Evolutionary conservation across 2,329 filamentous ascomycete genomes (phyloP).

Genomic region (Pochonia chlamydosporia): DNA sequence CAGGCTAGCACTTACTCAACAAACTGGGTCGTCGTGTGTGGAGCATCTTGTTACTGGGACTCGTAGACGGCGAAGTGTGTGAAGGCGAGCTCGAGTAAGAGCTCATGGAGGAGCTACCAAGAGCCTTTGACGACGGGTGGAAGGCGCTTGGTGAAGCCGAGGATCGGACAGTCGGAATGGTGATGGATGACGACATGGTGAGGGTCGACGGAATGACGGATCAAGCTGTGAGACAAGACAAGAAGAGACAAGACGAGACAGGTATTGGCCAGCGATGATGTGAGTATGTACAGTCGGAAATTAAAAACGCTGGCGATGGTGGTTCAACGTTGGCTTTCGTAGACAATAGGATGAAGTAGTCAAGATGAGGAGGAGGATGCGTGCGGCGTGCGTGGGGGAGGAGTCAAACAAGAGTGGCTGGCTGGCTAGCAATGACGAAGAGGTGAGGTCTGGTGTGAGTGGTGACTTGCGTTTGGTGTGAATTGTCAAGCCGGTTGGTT

Average conservation of each 20-base stretch:
- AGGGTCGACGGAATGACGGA: conserved; percentile 6
- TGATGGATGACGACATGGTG: conserved; percentile 63
- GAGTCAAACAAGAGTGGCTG: not conserved
- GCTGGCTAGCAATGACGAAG: not conserved
- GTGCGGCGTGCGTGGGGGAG: too few relatives aligned
- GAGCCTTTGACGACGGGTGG: conserved; percentile 37
- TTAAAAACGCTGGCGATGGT: not conserved
- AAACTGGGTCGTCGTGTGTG: conserved; percentile 57
- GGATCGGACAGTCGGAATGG: conserved; percentile 49
- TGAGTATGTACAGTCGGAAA: not conserved
- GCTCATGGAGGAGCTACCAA: conserved; percentile 38
- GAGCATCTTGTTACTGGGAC: conserved; percentile 41
- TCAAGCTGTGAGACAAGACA: not conserved
- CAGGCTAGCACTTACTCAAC: conserved; percentile 42
- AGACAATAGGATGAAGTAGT: too few relatives aligned
- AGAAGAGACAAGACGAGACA: not conserved
- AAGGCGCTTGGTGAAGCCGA: conserved; percentile 27
- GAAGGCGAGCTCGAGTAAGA: conserved; percentile 37
- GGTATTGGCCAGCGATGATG: too few relatives aligned
- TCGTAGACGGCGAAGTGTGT: conserved; percentile 53
- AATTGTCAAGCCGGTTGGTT: too few relatives aligned
- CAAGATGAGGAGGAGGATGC: too few relatives aligned
- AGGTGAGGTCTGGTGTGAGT: not conserved
- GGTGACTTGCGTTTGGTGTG: not conserved
- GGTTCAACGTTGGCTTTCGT: not conserved